These are phyloP conservation scores for Pachyrhizus erosus DNA, from an alignment of 306 rosid genomes.

Conservation along the genomic window DNA sequence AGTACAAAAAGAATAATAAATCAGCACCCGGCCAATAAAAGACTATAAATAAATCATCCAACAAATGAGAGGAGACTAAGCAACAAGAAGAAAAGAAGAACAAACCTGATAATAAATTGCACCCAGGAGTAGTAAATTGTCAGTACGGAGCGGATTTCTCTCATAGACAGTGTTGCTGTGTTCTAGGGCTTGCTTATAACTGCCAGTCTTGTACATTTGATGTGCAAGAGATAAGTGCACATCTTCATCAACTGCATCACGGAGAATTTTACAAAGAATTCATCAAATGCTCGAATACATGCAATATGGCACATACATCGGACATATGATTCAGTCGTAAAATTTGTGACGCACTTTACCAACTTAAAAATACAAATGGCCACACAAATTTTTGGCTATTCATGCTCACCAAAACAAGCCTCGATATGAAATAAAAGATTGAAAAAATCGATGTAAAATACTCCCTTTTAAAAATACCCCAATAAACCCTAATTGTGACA, in stretches of 20 bases:
- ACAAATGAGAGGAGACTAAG: constrained; percentile 4
- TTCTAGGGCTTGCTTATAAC: constrained; percentile 88
- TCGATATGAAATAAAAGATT: not conserved
- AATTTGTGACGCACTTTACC: not conserved
- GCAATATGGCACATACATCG: too few relatives aligned
- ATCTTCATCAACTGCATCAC: constrained; percentile 86
- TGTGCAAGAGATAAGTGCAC: constrained; percentile 81
- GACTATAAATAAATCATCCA: not conserved
- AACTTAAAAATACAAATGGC: not conserved
- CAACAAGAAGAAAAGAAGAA: not conserved
- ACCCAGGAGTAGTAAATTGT: constrained; percentile 91
- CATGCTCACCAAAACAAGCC: not conserved
- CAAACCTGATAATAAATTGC: constrained; percentile 97
- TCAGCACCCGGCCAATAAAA: not conserved
- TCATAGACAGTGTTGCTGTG: constrained; percentile 84
- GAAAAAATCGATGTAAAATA: not conserved
- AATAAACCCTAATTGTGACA: constrained; percentile 39
- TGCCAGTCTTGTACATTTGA: constrained; percentile 89
- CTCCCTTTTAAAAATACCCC: not conserved
- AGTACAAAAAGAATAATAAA: not conserved
- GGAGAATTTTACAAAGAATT: not conserved
- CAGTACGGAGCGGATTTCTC: constrained; percentile 84
- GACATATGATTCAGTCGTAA: constrained; percentile 2
- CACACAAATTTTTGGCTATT: not conserved
- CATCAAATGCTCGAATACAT: not conserved